Evolutionary conservation across 2,329 filamentous ascomycete genomes (phyloP), one percentile per base, ranked within the genome.

Genomic region (Leptographium radiaticola): DNA sequence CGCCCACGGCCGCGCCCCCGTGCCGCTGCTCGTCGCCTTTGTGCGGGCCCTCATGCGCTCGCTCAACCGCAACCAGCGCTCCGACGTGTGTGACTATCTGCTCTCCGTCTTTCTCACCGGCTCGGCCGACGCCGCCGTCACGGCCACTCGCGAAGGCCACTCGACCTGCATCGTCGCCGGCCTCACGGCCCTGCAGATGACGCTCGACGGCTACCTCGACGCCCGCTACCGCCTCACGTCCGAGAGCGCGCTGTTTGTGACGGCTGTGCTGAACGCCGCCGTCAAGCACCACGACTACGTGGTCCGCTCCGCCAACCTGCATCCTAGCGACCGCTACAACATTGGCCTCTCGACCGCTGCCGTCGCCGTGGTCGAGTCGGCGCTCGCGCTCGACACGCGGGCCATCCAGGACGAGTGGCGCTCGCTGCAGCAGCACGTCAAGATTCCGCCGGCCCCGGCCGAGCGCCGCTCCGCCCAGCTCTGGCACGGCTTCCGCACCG

Each of bases 31-130:
- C 54, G 80, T 89, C 10, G 80, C 80, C 25, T 97, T 90, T 89
- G 80, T 93, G 36, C 75, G 76, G 25, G 81, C 84, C 0, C 89
- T 95, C 64, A 77, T 95, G 57, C 74, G 77, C 34, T 95, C 89
- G 1, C 77, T 96, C 55, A 82, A 84, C 56, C 76, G 83, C 6
- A 80, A 83, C 54, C 58, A 60, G 62, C 81, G 89, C 56, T 83
- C 86, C 18, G 85, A 90, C 59, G 85, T 87, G 9, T 90, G 89
- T 65, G 82, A 89, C 57, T 81, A 85, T n/a, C 72, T 96, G 44
- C 76, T 88, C 42, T 78, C 85, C 57, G 83, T 89, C 53, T 76
- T 95, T 11, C 79, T 96, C 44, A 54, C 54, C 13, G 55, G 34
- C 38, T 16, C n/a, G 2, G 53, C 53, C 20, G 36, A 43, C 7